Evolutionary conservation across 2,329 filamentous ascomycete genomes (phyloP), one percentile per base, ranked within the genome.

Genomic region (Endoconidiophora polonica): DNA sequence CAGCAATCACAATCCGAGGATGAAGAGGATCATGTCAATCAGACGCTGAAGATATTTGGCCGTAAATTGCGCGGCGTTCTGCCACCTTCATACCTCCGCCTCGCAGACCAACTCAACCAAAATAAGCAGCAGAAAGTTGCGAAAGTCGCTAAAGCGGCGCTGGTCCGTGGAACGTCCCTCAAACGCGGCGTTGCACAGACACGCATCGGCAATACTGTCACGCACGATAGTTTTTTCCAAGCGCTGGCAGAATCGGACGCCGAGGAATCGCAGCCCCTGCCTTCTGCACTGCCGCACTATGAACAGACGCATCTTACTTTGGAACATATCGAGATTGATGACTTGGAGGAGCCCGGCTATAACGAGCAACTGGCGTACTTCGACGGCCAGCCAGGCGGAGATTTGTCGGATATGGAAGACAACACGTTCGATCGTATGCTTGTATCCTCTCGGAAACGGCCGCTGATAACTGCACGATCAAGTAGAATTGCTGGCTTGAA

Each of bases 21-120:
- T 2, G 67, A 48, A 14, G 39, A 41, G 20, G 39, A 49, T 16
- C 22, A 50, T 5, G 33, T 20, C 22, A 33, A 49, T 14, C 40
- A 42, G 22, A 42, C 52, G 3, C n/a, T 53, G 22, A 53, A 50
- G 44, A 53, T 44, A 18, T 44, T 53, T 50, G 64, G 65, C 36
- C 69, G 62, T 48, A 66, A 68, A 47, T 75, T 81, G 44, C 69
- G 69, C 48, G 77, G 77, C 20, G 77, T 81, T 5, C 66, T 81
- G 42, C 78, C 78, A 38, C 78, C 78, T n/a, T 82, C 78, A 4
- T 81, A 77, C 73, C 66, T 81, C 50, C 71, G 77, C 40, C 60
- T 82, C 22, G 75, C 80, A 57, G 70, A 74, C 62, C 58, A 56
- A 58, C 58, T 49, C 14, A 57, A 59, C 52, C 65, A 61, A 49